A percentile compares a stretch with the other conserved stretches of the same genome.
Conservation (phyloP, 805 yeast species). For the Candida ponderosae region DNA sequence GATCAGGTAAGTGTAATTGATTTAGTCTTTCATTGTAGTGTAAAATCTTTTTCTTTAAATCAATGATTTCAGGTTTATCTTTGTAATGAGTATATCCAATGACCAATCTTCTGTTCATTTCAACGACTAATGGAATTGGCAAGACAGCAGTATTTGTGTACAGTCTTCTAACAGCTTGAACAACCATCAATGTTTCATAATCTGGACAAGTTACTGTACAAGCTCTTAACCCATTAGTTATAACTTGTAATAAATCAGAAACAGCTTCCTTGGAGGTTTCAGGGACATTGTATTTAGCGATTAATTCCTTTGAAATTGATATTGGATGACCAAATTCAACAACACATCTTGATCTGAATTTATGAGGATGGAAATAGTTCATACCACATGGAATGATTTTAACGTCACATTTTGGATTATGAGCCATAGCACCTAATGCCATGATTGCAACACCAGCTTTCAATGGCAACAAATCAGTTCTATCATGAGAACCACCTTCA, state of each 20-base stretch:
- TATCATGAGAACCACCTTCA: conserved; percentile 97
- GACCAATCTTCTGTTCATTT: conserved; percentile 82
- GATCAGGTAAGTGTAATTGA: conserved; percentile 51
- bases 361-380: conserved; percentile 95
- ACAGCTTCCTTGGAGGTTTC: conserved; percentile 68
- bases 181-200: conserved; percentile 80
- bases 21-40: conserved; percentile 60
- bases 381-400: conserved; percentile 94
- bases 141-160: conserved; percentile 70
- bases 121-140: conserved; percentile 79
- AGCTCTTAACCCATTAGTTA: conserved; percentile 67
- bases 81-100: conserved; percentile 71
- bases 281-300: conserved; percentile 55
- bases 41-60: conserved; percentile 54
- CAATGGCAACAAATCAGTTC: conserved; percentile 83
- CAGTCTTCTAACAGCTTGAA: conserved; percentile 86
- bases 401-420: conserved; percentile 67
- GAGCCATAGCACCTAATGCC: conserved; percentile 92
- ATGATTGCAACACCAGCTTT: conserved; percentile 97
- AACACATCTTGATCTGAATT: conserved; percentile 91
- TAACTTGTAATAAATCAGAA: conserved; percentile 56
- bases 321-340: conserved; percentile 91
- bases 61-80: conserved; percentile 59
- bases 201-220: conserved; percentile 88
- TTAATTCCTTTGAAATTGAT: conserved; percentile 52